Evolutionary conservation across 2,329 filamentous ascomycete genomes (phyloP), one percentile per base, ranked within the genome.

Genomic region (Stagonosporopsis rhizophila): DNA sequence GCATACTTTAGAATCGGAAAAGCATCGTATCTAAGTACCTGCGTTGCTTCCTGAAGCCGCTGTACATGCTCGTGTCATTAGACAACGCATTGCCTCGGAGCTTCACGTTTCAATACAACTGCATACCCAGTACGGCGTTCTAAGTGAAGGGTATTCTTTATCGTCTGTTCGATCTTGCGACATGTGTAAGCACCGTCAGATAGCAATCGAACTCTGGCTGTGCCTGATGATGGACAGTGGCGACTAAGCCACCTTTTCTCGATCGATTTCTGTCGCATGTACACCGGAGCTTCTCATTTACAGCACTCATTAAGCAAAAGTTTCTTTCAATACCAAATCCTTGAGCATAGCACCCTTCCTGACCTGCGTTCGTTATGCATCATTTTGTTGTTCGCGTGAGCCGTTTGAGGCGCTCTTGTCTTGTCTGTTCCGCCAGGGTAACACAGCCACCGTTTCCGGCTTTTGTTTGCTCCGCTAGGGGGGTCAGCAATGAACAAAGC

Each of bases 1-100:
- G 32, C 60, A 44, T 55, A 23, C 37, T 39, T 71, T 74, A 91
- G 89, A 91, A 79, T 90, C 87, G 74, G 89, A 91, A 74, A 91
- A 91, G 77, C 89, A 91, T 78, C 86, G 89, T 41, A 86, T 89
- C 66, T 90, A 80, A 51, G 42, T 55, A 40, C 32, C 46, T 53
- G 34, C 44, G 44, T 20, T 58, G 34, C 32, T 39, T 23, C 28
- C 14, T 19, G 20, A 50, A 32, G 45, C 53, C 32, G 28, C 52
- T 39, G 40, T 35, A 7, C 34, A 50, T 44, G 22, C 35, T 28
- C 54, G 12, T 38, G 30, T 23, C 15, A 42, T 32, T 41, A 22
- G 42, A 45, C 44, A 28, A 47, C 39, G 25, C 41, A 40, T 53
- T 40, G 45, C 41, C 38, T 35, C 11, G 39, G 23, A 48, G 30